Conservation (phyloP, 192 early-diverging fungal species). For the Lobosporangium transversale region DNA sequence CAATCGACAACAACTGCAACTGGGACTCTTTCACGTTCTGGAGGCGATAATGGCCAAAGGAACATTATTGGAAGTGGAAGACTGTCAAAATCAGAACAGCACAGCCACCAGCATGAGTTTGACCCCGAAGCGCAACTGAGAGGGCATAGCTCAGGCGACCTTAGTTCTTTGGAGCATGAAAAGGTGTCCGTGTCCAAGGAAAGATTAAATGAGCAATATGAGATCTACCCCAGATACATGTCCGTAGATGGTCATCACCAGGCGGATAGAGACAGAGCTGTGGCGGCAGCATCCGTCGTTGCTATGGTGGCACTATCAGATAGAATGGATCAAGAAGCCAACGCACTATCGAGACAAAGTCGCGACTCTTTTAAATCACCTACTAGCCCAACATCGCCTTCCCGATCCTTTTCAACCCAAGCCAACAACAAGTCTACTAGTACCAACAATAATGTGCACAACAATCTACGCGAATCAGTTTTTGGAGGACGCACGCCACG, state of each 20-base stretch:
- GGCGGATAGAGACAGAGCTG: not conserved
- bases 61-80: not conserved
- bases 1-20: conserved; percentile 24
- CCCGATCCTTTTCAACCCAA: conserved; percentile 7
- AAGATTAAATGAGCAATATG: conserved; percentile 4
- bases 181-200: conserved; percentile 31
- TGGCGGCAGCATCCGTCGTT: conserved; percentile 12
- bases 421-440: conserved; percentile 1
- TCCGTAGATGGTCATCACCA: not conserved
- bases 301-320: conserved; percentile 14
- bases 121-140: conserved; percentile 28
- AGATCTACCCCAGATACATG: not conserved
- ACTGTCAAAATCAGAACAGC: conserved; percentile 2
- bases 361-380: conserved; percentile 19
- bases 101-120: not conserved
- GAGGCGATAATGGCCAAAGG: conserved; percentile 17
- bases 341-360: not conserved
- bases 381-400: not conserved
- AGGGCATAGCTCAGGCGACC: conserved; percentile 21
- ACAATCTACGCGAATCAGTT: conserved; percentile 41
- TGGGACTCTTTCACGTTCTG: conserved; percentile 2
- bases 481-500: conserved; percentile 44
- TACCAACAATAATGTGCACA: not conserved
- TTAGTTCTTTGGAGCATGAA: conserved; percentile 16
- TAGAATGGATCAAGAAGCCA: conserved; percentile 14